Evolutionary conservation across 78 protist species (phyloP), one percentile per base, ranked within the genome.

Genomic region (Salpingoeca rosetta): DNA sequence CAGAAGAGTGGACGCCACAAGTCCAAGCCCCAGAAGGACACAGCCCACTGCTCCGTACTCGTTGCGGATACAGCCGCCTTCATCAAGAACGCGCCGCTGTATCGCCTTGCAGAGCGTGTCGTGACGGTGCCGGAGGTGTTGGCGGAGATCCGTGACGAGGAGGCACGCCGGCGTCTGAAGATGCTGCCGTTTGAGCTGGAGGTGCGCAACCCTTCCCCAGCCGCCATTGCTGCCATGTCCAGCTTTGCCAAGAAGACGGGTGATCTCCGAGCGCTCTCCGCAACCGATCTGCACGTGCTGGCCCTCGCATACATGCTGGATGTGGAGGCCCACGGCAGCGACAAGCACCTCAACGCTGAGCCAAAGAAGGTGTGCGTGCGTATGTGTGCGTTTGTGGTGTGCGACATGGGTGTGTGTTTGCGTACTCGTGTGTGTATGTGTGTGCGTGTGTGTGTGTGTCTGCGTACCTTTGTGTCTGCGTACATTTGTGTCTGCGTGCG

Each of bases 271-370:
- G 35, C 89, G 3, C 81, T 92, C 17, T 92, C 94, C 0, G 84
- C 78, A 0, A 81, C 57, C 27, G 94, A 92, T 76, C 42, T 92
- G 40, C 86, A 87, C 36, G 87, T 92, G 11, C 39, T 92, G 45
- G 94, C 94, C 3, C 75, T 92, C n/a, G 75, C 92, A 2, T 85
- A 87, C 65, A 85, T 84, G 72, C n/a, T 92, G 65, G 88, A 92
- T 22, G 84, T 84, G 80, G 87, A 89, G 80, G 36, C 76, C 36
- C 45, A 86, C 38, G 90, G 90, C 84, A 73, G 36, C 75, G 75
- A 35, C 28, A n/a, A n/a, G n/a, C n/a, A n/a, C n/a, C n/a, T n/a
- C n/a, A n/a, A n/a, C n/a, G n/a, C n/a, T n/a, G n/a, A n/a, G n/a
- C n/a, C n/a, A n/a, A n/a, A n/a, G n/a, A n/a, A n/a, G n/a, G n/a